Conservation (phyloP, 768 basidiomycete genomes). For the Phlebiopsis flavidoalba region DNA sequence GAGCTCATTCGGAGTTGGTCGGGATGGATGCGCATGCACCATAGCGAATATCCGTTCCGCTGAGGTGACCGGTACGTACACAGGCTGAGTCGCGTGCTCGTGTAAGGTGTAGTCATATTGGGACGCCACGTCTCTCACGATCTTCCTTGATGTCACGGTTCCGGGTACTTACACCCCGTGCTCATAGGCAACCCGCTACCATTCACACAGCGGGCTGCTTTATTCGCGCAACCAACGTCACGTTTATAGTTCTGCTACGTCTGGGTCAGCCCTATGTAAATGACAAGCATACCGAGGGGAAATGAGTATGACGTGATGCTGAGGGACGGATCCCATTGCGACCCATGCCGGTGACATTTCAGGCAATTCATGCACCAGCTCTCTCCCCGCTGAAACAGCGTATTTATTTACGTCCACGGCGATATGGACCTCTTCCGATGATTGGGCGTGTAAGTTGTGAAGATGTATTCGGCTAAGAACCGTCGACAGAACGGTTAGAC, state of each 20-base stretch:
- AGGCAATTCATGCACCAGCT: conserved; percentile 8
- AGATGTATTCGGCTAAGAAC: not conserved
- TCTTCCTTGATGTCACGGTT: conserved; percentile 59
- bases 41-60: conserved; percentile 51
- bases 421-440: not conserved
- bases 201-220: conserved; percentile 60
- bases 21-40: conserved; percentile 61
- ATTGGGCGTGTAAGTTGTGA: not conserved
- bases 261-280: not conserved
- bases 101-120: not conserved
- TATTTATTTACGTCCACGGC: not conserved
- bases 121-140: too few species aligned
- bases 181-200: too few species aligned
- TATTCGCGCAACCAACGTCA: conserved; percentile 56
- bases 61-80: too few species aligned
- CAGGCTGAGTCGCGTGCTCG: not conserved
- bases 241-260: conserved; percentile 50
- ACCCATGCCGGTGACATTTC: conserved; percentile 5
- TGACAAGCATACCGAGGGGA: not conserved
- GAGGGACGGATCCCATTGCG: conserved; percentile 1
- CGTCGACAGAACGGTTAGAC: not conserved
- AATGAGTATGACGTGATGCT: conserved; percentile 4
- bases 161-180: too few species aligned
- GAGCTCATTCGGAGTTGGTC: too few species aligned
- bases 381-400: not conserved